A percentile compares a stretch with the other conserved stretches of the same genome.
These are phyloP conservation scores for Verticillium longisporum DNA, from an alignment of 2,329 filamentous ascomycete species.

Conservation along the genomic window DNA sequence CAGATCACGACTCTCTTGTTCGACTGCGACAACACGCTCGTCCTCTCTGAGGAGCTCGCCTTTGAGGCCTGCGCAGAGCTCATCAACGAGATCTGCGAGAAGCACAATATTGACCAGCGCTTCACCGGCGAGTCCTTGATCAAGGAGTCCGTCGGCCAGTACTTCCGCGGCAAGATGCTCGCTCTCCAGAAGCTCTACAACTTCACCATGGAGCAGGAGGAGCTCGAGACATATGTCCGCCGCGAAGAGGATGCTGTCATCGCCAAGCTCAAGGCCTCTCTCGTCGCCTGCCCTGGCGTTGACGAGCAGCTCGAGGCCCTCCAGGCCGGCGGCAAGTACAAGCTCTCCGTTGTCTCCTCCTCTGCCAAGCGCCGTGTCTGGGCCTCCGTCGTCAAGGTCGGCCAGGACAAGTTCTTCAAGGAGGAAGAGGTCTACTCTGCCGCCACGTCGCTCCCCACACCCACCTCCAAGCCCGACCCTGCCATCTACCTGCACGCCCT, in stretches of 20 bases:
- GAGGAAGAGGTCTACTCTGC: constrained; percentile 72
- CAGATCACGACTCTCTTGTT: constrained; percentile 68
- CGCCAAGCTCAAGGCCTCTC: constrained; percentile 63
- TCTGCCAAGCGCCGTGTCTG: constrained; percentile 72
- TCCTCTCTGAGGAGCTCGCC: constrained; percentile 82
- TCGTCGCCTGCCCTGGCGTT: constrained; percentile 62
- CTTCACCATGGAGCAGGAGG: constrained; percentile 61
- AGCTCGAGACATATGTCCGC: constrained; percentile 67
- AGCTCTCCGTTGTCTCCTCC: constrained; percentile 73
- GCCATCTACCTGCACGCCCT: constrained; percentile 79
- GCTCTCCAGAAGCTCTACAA: constrained; percentile 69
- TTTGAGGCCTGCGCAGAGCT: constrained; percentile 88
- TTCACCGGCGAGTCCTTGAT: constrained; percentile 78
- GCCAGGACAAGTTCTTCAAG: constrained; percentile 75
- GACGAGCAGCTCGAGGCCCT: constrained; percentile 62
- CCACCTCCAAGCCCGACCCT: constrained; percentile 88
- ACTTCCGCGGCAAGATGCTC: constrained; percentile 87
- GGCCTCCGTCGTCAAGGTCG: constrained; percentile 72
- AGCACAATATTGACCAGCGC: constrained; percentile 53
- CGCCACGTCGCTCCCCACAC: constrained; percentile 67
- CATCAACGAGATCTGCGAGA: constrained; percentile 75
- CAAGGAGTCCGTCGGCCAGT: constrained; percentile 83
- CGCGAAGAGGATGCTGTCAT: constrained; percentile 80
- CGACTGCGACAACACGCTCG: constrained; percentile 86
- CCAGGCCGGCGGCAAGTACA: constrained; percentile 53